Conservation (phyloP, 306 rosid genomes). For the Dalbergia cochinchinensis region DNA sequence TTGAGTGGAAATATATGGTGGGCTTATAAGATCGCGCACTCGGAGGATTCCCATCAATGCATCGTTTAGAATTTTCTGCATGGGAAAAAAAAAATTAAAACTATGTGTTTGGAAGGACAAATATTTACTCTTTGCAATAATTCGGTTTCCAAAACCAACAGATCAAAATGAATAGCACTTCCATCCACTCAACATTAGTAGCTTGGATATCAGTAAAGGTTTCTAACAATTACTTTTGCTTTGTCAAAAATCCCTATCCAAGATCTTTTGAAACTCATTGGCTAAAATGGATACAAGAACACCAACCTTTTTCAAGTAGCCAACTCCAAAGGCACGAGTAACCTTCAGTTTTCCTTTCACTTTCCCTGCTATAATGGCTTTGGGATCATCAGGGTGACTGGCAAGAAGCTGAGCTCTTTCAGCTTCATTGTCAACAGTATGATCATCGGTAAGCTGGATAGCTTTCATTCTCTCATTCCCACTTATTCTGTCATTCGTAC, state of each 20-base stretch:
- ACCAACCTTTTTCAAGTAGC: slow-evolving; percentile 93
- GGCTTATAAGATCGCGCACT: slow-evolving; percentile 85
- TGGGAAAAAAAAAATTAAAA: slow-evolving; percentile 17
- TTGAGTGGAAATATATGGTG: slow-evolving; percentile 88
- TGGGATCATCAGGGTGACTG: slow-evolving; percentile 90
- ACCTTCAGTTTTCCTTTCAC: slow-evolving; percentile 96
- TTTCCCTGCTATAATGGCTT: slow-evolving; percentile 69
- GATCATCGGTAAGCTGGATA: slow-evolving; percentile 88
- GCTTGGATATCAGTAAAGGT: slow-evolving; percentile 9
- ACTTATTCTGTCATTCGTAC: slow-evolving; percentile 33
- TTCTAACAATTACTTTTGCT: slow-evolving; percentile 1
- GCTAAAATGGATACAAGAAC: slow-evolving; percentile 17
- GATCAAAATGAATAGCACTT: slow-evolving; percentile 21
- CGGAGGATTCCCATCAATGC: slow-evolving; percentile 98
- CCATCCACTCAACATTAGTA: slow-evolving; percentile 43
- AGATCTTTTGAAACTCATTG: slow-evolving; percentile 38
- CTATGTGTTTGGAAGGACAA: slow-evolving; percentile 3
- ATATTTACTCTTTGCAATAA: not conserved
- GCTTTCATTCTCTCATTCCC: slow-evolving; percentile 65
- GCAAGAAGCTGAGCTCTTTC: slow-evolving; percentile 72
- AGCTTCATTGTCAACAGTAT: slow-evolving; percentile 79
- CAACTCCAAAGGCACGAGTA: slow-evolving; percentile 98
- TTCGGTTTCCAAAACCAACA: slow-evolving; percentile 22
- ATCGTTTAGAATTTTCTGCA: slow-evolving; percentile 87
- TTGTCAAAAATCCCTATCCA: not conserved